Conservation (phyloP, 257 asterid species). For the Paulownia fortunei region DNA sequence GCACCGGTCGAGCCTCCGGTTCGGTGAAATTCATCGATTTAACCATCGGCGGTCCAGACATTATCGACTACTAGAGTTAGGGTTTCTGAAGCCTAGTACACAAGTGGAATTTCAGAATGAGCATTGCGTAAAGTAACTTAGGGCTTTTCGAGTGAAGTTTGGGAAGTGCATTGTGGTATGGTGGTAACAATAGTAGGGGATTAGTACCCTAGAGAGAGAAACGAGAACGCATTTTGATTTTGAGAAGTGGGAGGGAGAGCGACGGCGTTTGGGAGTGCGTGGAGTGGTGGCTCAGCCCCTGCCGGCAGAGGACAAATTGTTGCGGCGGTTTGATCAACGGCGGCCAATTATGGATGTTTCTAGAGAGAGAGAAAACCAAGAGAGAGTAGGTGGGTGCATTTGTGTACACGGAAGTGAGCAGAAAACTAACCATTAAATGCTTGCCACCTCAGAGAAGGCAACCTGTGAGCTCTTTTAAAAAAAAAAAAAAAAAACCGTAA, state of each 20-base stretch:
- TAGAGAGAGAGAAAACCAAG: slow-evolving; percentile 47
- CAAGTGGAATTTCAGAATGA: slow-evolving; percentile 9
- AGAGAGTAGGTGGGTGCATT: slow-evolving; percentile 40
- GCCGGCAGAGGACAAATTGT: neutral
- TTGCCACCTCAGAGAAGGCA: slow-evolving; percentile 45
- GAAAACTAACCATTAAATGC: slow-evolving; percentile 48
- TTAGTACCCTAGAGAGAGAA: slow-evolving; percentile 37
- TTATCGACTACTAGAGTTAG: slow-evolving; percentile 38
- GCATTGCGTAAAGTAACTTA: slow-evolving; percentile 35
- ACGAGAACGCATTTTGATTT: slow-evolving; percentile 9
- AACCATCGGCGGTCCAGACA: slow-evolving; percentile 82
- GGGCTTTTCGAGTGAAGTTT: slow-evolving; percentile 44
- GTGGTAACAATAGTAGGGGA: slow-evolving; percentile 8
- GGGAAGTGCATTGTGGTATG: slow-evolving; percentile 32
- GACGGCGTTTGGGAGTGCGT: neutral
- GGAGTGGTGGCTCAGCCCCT: slow-evolving; percentile 28
- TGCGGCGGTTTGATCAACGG: slow-evolving; percentile 48
- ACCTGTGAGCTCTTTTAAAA: slow-evolving; percentile 38
- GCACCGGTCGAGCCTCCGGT: slow-evolving; percentile 76
- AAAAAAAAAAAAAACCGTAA: too few relatives aligned
- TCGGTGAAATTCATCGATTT: slow-evolving; percentile 58
- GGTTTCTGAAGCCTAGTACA: slow-evolving; percentile 22
- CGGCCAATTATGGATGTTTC: slow-evolving; percentile 39
- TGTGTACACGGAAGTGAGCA: slow-evolving; percentile 31
- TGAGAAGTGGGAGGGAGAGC: neutral